Conservation (phyloP, 2,329 filamentous ascomycete genomes). For the Claviceps arundinis region DNA sequence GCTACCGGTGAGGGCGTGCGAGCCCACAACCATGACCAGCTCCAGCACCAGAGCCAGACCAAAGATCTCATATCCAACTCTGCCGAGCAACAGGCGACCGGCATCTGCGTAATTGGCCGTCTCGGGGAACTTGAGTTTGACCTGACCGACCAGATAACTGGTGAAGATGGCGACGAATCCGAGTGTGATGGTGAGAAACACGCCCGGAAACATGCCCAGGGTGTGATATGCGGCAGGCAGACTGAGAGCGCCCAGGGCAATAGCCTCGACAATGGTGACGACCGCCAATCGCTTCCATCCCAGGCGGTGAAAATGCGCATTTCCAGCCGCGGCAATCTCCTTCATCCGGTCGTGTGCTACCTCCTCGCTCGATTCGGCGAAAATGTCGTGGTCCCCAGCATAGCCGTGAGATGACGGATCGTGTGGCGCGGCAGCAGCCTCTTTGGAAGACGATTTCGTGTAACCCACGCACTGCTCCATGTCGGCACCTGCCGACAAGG, state of each 20-base stretch:
- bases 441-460: neutral
- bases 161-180: conserved; percentile 35
- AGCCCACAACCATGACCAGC: conserved; percentile 55
- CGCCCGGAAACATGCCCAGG: conserved; percentile 39
- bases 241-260: conserved; percentile 39
- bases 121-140: conserved; percentile 42
- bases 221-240: conserved; percentile 39
- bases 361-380: conserved; percentile 14
- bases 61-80: conserved; percentile 51
- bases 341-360: conserved; percentile 23
- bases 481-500: conserved; percentile 1
- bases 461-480: neutral
- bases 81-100: conserved; percentile 47
- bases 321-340: conserved; percentile 28
- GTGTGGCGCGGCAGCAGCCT: neutral
- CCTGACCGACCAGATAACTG: conserved; percentile 31
- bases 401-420: neutral
- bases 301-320: conserved; percentile 36
- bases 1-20: conserved; percentile 54
- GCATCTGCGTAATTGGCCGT: conserved; percentile 56
- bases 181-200: conserved; percentile 21
- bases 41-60: conserved; percentile 48
- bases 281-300: conserved; percentile 44
- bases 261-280: conserved; percentile 42
- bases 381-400: conserved; percentile 6